phyloP scores from a whole-genome alignment of 75 land plant genomes.

The Pinus tabuliformis region DNA sequence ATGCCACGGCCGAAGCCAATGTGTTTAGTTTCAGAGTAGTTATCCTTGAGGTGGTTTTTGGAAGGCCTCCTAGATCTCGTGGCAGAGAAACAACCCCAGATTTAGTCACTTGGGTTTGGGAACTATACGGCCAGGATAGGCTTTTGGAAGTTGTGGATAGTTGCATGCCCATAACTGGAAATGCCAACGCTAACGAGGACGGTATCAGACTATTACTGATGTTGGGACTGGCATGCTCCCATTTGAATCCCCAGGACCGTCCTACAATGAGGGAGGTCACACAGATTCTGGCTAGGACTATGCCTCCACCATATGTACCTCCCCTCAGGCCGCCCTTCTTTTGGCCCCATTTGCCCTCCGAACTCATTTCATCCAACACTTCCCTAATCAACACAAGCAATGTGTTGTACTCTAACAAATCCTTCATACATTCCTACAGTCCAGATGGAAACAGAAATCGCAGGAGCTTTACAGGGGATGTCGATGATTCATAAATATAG shows the following conservation, averaged over 20 bases:
- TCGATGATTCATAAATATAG: too few relatives aligned
- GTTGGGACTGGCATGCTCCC: constrained; percentile 14
- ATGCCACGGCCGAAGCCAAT: constrained; percentile 50
- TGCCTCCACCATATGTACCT: constrained; percentile 10
- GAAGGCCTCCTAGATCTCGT: constrained; percentile 31
- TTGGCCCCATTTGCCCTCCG: constrained; percentile 3
- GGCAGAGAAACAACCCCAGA: background rate
- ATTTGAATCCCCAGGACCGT: constrained; percentile 10
- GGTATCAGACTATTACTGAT: constrained; percentile 5
- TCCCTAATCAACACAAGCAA: too few relatives aligned
- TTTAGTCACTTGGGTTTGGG: constrained; percentile 65
- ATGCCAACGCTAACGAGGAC: background rate
- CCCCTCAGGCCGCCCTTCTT: constrained; percentile 8
- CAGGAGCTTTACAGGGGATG: too few relatives aligned
- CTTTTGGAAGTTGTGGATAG: constrained; percentile 45
- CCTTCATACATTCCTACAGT: too few relatives aligned
- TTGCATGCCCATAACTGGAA: constrained; percentile 9
- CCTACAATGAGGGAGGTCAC: constrained; percentile 15
- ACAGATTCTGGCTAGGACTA: constrained; percentile 11
- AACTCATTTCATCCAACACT: too few relatives aligned
- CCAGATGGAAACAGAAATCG: too few relatives aligned
- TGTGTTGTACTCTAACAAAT: too few relatives aligned
- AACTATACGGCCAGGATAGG: constrained; percentile 22
- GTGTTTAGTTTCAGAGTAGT: constrained; percentile 61
- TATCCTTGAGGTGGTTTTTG: constrained; percentile 53